Base-by-base conservation (phyloP, 345 rosid genomes). In the Moricandia moricandioides region DNA sequence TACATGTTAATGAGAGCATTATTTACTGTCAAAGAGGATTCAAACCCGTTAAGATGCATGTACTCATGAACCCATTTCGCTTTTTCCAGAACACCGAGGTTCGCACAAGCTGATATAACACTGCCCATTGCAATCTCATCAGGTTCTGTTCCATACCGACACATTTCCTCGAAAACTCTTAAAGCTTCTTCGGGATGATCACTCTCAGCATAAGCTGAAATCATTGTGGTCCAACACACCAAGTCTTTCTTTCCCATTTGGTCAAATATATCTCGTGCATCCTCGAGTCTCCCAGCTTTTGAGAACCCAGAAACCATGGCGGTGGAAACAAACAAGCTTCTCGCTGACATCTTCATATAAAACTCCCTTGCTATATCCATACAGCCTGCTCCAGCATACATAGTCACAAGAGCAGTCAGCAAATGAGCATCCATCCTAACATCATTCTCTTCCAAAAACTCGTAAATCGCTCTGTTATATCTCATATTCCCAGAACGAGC, bases 171-270 rank as follows among this genome's bases (percentile, higher is more conserved):
- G 71, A 87, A 84, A 83, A 86, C 66, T 62, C 79, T 74, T 31
- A 87, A 74, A 13, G 87, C 87, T 78, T 87, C 91, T 74, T 78
- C 77, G 73, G 87, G 88, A 31, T 74, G 79, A 80, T 87, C 86
- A 62, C 83, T 85, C 64, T 86, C 86, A 51, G 89, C 96, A 83
- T 86, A 90, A 70, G 88, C 88, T 54, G 88, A 84, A 30, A 92
- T 87, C 93, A 89, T 88, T 3, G 85, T 84, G 16, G 88, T 88
- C 97, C 97, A 92, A 33, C 84, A 84, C 30, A 87, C 84, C 79
- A 89, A 80, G 70, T 85, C 90, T 78, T 82, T 85, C 58, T 69
- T 79, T 54, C 51, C 76, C 67, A 78, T 76, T 34, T 79, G 82
- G 73, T 87, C 78, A 71, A 87, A 87, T 68, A 87, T 72, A 68